These are phyloP conservation scores for Daldinia childiae DNA, from an alignment of 495 filamentous ascomycete species.

Conservation along the genomic window DNA sequence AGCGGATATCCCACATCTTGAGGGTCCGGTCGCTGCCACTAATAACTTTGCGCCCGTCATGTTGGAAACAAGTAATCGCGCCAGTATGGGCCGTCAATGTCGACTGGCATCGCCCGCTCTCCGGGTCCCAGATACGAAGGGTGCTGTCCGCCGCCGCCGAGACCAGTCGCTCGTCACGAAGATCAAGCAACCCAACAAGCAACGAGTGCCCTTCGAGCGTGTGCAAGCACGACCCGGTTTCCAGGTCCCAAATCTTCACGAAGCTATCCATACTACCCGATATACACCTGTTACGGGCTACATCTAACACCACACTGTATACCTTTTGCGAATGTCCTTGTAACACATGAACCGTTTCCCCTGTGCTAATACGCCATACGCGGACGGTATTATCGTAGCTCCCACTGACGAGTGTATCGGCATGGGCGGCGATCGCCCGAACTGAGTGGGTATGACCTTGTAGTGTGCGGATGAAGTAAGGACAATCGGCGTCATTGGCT, in stretches of 20 bases:
- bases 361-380: constrained; percentile 97
- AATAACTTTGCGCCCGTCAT: constrained; percentile 96
- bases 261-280: constrained; percentile 98
- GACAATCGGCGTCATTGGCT: constrained; percentile 83
- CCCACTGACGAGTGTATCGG: constrained; percentile 96
- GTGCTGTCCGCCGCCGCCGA: constrained; percentile 96
- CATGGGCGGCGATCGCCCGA: constrained; percentile 95
- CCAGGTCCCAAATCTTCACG: constrained; percentile 98
- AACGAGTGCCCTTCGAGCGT: constrained; percentile 95
- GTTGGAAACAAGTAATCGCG: constrained; percentile 98
- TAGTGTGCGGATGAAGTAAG: constrained; percentile 90
- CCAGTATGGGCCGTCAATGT: constrained; percentile 92
- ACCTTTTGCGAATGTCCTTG: constrained; percentile 93
- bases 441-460: constrained; percentile 92
- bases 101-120: constrained; percentile 88
- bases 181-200: constrained; percentile 89
- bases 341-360: constrained; percentile 87
- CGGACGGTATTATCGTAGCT: constrained; percentile 97
- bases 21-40: constrained; percentile 94
- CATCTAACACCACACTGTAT: constrained; percentile 96
- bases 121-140: constrained; percentile 95
- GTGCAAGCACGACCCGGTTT: constrained; percentile 83
- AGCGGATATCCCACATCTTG: constrained; percentile 98
- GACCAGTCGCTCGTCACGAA: constrained; percentile 87
- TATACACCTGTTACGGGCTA: constrained; percentile 92